Evolutionary conservation across 1,284 basidiomycete species (phyloP).

Genomic region (Apiotrichum domesticum): DNA sequence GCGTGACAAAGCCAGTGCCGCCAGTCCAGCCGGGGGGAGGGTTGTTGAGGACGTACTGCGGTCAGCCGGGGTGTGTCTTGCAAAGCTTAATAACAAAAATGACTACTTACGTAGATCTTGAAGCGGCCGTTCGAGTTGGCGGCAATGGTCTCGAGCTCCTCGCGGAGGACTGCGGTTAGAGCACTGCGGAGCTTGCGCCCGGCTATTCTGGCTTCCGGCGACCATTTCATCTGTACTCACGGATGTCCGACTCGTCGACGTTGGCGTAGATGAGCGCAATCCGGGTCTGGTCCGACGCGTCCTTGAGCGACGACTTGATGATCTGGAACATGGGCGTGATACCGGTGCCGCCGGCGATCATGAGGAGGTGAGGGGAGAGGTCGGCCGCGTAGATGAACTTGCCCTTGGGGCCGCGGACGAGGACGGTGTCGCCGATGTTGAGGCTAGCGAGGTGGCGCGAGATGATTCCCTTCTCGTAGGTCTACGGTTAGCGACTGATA

Average conservation of each 20-base stretch:
- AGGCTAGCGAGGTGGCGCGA: constrained; percentile 75
- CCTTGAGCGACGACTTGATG: constrained; percentile 76
- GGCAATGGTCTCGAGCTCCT: constrained; percentile 68
- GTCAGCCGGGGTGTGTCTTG: neutral
- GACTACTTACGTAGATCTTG: constrained; percentile 56
- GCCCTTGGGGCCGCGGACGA: constrained; percentile 93
- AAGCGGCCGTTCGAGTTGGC: constrained; percentile 58
- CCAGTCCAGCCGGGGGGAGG: constrained; percentile 79
- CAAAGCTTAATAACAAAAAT: too few relatives aligned
- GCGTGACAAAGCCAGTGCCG: constrained; percentile 86
- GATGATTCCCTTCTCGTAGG: constrained; percentile 96
- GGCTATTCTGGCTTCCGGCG: too few relatives aligned
- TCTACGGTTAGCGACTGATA: constrained; percentile 49
- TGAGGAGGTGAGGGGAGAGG: constrained; percentile 72
- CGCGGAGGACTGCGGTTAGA: constrained; percentile 59
- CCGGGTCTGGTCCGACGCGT: constrained; percentile 75
- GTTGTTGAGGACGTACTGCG: constrained; percentile 73
- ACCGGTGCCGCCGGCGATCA: constrained; percentile 92
- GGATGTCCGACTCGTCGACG: constrained; percentile 79
- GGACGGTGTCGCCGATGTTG: constrained; percentile 77
- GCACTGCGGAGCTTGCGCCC: too few relatives aligned
- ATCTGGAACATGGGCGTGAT: constrained; percentile 99
- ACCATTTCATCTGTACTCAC: constrained; percentile 22
- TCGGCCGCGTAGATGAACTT: constrained; percentile 75
- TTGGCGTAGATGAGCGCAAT: constrained; percentile 93